Evolutionary conservation across 768 basidiomycete genomes (phyloP).

Genomic region (Omphalotus guepiniiformis): DNA sequence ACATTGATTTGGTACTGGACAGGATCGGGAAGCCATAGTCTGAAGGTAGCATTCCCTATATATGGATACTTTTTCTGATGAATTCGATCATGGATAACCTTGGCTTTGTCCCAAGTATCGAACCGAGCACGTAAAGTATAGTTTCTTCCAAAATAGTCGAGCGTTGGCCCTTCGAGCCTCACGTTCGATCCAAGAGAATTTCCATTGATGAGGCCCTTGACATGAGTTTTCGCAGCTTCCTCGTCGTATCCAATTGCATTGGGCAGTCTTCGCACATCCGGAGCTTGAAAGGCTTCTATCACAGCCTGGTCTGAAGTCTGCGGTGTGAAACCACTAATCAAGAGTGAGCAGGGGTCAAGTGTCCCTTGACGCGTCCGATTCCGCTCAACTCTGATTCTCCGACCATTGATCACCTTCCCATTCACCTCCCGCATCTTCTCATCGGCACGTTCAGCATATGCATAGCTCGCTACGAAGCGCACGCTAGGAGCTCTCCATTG

Average conservation of each 20-base stretch:
- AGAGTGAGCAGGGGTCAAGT: constrained; percentile 32
- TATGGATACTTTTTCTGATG: constrained; percentile 24
- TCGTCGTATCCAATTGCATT: constrained; percentile 12
- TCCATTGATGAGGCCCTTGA: constrained; percentile 23
- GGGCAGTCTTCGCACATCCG: constrained; percentile 20
- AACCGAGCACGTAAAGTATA: constrained; percentile 41
- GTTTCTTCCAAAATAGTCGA: constrained; percentile 25
- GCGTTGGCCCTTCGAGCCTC: constrained; percentile 8
- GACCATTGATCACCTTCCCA: constrained; percentile 30
- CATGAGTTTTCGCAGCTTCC: constrained; percentile 11
- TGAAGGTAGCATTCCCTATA: constrained; percentile 29
- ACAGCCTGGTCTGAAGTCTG: constrained; percentile 21
- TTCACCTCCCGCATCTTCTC: constrained; percentile 35
- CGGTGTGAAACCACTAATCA: constrained; percentile 38
- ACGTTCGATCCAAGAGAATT: constrained; percentile 22
- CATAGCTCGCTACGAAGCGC: constrained; percentile 42
- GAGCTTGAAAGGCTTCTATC: constrained; percentile 26
- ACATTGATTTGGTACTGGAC: constrained; percentile 49
- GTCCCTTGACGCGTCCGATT: constrained; percentile 33
- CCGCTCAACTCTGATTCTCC: constrained; percentile 43
- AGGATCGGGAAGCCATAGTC: constrained; percentile 42
- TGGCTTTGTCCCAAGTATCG: constrained; percentile 43
- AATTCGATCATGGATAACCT: constrained; percentile 33
- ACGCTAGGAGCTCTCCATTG: constrained; percentile 49
- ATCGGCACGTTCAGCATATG: constrained; percentile 25